phyloP scores from a whole-genome alignment of 1,139 yeast species.

The Taphrina deformans region DNA sequence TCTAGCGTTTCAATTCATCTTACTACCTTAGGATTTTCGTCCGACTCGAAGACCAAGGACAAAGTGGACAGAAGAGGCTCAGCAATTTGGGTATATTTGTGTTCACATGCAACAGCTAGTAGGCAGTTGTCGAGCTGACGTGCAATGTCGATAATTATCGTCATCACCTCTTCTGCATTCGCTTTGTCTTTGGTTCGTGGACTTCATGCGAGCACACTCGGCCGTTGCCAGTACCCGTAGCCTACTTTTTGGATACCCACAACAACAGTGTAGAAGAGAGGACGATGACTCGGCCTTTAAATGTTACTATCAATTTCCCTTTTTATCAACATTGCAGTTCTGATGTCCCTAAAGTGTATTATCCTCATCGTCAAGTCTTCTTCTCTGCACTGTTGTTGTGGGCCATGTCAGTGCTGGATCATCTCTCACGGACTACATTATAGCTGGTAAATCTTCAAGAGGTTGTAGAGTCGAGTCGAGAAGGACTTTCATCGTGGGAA shows the following conservation, averaged over 20 bases:
- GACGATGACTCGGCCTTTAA: constrained; percentile 20
- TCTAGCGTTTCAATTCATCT: too few species aligned
- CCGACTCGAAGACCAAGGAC: background rate
- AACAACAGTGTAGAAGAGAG: background rate
- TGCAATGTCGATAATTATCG: constrained; percentile 23
- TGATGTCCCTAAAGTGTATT: constrained; percentile 30
- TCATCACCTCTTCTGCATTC: constrained; percentile 2
- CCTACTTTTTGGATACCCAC: background rate
- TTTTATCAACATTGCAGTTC: constrained; percentile 16
- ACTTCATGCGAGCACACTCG: background rate
- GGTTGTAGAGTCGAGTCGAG: background rate
- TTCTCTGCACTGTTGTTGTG: background rate
- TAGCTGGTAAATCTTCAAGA: too few species aligned
- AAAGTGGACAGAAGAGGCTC: constrained; percentile 4
- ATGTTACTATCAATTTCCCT: constrained; percentile 27
- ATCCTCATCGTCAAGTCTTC: constrained; percentile 17
- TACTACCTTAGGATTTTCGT: too few species aligned
- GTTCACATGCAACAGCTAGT: constrained; percentile 14
- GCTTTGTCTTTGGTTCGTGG: background rate
- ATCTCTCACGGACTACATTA: too few species aligned
- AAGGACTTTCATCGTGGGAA: background rate
- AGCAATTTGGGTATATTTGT: constrained; percentile 24
- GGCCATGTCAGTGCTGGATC: background rate
- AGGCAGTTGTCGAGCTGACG: constrained; percentile 29
- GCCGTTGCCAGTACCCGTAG: background rate